These are phyloP conservation scores for Rhizopogon vinicolor DNA, from an alignment of 768 basidiomycete species.

Conservation along the genomic window DNA sequence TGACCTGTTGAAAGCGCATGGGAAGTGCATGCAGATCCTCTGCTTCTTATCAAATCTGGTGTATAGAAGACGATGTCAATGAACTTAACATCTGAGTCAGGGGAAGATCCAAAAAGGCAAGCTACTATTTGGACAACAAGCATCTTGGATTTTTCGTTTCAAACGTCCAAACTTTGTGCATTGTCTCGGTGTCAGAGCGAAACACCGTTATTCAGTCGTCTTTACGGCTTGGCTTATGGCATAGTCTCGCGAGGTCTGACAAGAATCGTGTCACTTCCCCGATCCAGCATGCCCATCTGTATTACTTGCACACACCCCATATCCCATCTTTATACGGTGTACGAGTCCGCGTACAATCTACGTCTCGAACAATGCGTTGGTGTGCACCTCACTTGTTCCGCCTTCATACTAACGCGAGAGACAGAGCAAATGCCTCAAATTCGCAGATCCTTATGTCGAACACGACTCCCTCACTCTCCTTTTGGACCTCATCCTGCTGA, in stretches of 20 bases:
- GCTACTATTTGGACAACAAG: no score
- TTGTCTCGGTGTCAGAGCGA: neutral
- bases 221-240: neutral
- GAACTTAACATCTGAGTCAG: neutral
- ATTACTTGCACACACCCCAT: slow-evolving; percentile 66
- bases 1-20: neutral
- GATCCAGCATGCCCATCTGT: slow-evolving; percentile 66
- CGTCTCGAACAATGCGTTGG: slow-evolving; percentile 82
- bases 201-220: neutral
- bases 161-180: neutral
- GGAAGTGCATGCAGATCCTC: neutral
- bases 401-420: slow-evolving; percentile 5
- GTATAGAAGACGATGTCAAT: neutral
- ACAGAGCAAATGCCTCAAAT: slow-evolving; percentile 57
- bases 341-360: slow-evolving; percentile 73
- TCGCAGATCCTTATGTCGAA: slow-evolving; percentile 87
- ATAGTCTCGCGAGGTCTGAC: neutral
- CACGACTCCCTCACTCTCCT: slow-evolving; percentile 70
- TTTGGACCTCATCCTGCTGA: slow-evolving; percentile 78
- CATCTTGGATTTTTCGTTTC: neutral
- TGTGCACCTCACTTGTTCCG: slow-evolving; percentile 10
- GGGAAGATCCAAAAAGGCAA: neutral
- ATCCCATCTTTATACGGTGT: slow-evolving; percentile 74
- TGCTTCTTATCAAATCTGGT: neutral
- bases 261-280: neutral